Conservation (phyloP, 2,329 filamentous ascomycete genomes). For the Tolypocladium inflatum region DNA sequence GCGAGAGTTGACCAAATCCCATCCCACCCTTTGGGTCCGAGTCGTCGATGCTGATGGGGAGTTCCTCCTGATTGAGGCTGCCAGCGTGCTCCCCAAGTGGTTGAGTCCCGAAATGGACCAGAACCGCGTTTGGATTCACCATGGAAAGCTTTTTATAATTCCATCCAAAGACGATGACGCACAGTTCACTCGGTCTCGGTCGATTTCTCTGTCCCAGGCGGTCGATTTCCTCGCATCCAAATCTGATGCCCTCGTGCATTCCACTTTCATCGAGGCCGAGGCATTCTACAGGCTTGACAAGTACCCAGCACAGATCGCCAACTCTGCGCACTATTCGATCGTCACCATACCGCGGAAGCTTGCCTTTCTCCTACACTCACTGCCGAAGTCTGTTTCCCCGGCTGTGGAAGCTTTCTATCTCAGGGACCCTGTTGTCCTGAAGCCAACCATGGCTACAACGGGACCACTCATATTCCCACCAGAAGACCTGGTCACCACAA, state of each 20-base stretch:
- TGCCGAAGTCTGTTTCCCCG: slow-evolving; percentile 68
- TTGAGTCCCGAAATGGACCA: slow-evolving; percentile 82
- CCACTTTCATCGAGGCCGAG: slow-evolving; percentile 69
- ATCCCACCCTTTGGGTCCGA: slow-evolving; percentile 69
- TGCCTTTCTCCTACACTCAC: slow-evolving; percentile 67
- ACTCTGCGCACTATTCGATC: slow-evolving; percentile 67
- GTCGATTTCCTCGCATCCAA: slow-evolving; percentile 47
- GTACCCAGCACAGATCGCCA: slow-evolving; percentile 67
- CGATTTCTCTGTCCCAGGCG: slow-evolving; percentile 56
- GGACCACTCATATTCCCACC: slow-evolving; percentile 58
- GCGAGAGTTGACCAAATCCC: slow-evolving; percentile 66
- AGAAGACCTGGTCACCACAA: slow-evolving; percentile 68
- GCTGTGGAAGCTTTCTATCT: slow-evolving; percentile 90
- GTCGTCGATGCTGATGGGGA: slow-evolving; percentile 86
- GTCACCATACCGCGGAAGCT: slow-evolving; percentile 72
- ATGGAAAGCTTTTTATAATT: slow-evolving; percentile 67
- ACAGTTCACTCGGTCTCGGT: slow-evolving; percentile 14
- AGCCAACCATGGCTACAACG: slow-evolving; percentile 51
- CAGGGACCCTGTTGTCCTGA: slow-evolving; percentile 69
- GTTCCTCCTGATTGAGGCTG: slow-evolving; percentile 89
- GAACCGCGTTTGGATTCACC: slow-evolving; percentile 83
- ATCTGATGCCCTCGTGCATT: slow-evolving; percentile 55
- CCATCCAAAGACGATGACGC: slow-evolving; percentile 32
- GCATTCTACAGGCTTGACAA: slow-evolving; percentile 82
- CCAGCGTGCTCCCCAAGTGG: slow-evolving; percentile 80